Percentiles rank a stretch among this genome's conserved stretches.
These are phyloP conservation scores for Dactylella cylindrospora DNA, from an alignment of 2,329 filamentous ascomycete genomes.

Conservation along the genomic window DNA sequence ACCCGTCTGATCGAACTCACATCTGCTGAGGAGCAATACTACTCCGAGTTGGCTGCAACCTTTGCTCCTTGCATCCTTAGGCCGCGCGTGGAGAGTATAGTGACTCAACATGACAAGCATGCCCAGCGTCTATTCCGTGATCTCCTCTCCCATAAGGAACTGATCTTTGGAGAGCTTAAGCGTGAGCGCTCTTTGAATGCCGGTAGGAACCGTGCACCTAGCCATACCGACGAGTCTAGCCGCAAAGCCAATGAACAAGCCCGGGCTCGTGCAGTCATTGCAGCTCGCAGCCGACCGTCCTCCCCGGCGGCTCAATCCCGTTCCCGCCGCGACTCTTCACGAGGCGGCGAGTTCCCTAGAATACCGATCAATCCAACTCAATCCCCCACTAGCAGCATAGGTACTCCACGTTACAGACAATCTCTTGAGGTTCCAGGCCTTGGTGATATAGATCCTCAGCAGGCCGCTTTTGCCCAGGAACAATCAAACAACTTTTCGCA, in stretches of 20 bases:
- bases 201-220: constrained; percentile 78
- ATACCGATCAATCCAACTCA: constrained; percentile 48
- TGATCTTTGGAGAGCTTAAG: constrained; percentile 94
- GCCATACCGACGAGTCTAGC: constrained; percentile 85
- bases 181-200: constrained; percentile 71
- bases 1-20: constrained; percentile 94
- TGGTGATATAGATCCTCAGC: constrained; percentile 47
- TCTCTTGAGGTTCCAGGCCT: constrained; percentile 32
- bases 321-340: constrained; percentile 32
- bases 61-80: constrained; percentile 85
- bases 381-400: constrained; percentile 19
- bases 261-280: constrained; percentile 77
- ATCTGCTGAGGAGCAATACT: constrained; percentile 86
- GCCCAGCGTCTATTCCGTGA: constrained; percentile 87
- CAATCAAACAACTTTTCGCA: constrained; percentile 48
- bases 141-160: constrained; percentile 87
- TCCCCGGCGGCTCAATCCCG: constrained; percentile 67
- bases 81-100: constrained; percentile 79
- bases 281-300: constrained; percentile 70
- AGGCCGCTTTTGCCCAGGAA: constrained; percentile 52
- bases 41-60: constrained; percentile 69
- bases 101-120: constrained; percentile 95
- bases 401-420: constrained; percentile 24
- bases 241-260: constrained; percentile 93
- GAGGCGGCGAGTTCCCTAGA: constrained; percentile 51